These are phyloP conservation scores for Cyclocybe aegerita DNA, from an alignment of 768 basidiomycete species.

Conservation along the genomic window DNA sequence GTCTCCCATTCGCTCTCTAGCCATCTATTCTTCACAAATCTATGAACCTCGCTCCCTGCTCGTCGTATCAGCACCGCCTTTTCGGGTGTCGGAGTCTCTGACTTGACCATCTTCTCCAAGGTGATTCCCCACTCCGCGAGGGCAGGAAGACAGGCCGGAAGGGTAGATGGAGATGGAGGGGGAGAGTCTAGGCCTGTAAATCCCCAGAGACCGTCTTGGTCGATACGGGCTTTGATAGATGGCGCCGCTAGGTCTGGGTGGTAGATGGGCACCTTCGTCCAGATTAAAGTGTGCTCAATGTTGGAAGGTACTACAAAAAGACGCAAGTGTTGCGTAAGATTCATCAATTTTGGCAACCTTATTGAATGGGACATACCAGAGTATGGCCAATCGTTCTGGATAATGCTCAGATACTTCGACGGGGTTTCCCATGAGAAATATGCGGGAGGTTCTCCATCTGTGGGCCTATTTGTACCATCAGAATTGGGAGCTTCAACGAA, in stretches of 20 bases:
- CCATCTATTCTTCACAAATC: conserved; percentile 70
- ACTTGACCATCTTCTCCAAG: conserved; percentile 55
- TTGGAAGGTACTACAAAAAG: conserved; percentile 56
- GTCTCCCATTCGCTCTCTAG: conserved; percentile 79
- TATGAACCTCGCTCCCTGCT: conserved; percentile 58
- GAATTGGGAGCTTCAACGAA: conserved; percentile 4
- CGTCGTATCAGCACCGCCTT: conserved; percentile 50
- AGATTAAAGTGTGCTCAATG: conserved; percentile 74
- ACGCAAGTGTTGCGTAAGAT: neutral
- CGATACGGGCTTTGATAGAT: conserved; percentile 53
- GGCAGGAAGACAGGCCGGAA: conserved; percentile 57
- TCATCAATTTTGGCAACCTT: neutral
- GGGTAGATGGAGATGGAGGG: conserved; percentile 58
- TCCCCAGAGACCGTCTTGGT: conserved; percentile 80
- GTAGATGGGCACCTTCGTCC: conserved; percentile 74
- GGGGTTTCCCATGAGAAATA: conserved; percentile 72
- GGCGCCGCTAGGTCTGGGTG: conserved; percentile 55
- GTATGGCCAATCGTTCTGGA: conserved; percentile 88
- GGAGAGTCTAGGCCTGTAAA: conserved; percentile 65
- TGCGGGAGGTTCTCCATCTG: conserved; percentile 34
- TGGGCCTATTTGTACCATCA: conserved; percentile 22
- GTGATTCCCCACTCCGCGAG: conserved; percentile 74
- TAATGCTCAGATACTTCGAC: conserved; percentile 60
- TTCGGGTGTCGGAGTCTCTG: conserved; percentile 46
- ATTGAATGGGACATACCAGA: conserved; percentile 48